These are phyloP conservation scores for Colletotrichum horii DNA, from an alignment of 2,329 filamentous ascomycete species.

Conservation along the genomic window DNA sequence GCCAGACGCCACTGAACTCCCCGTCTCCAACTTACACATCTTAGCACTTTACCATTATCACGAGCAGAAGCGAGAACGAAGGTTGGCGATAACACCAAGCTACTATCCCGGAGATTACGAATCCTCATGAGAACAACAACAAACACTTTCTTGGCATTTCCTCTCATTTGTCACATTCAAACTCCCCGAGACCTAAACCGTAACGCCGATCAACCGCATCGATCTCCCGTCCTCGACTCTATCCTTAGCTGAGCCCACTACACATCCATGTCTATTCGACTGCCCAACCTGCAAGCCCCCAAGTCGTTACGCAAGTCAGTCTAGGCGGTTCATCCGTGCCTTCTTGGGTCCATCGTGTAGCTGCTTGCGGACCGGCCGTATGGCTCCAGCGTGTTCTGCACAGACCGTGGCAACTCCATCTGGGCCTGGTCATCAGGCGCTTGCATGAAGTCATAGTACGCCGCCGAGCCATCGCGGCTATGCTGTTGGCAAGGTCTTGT, in stretches of 20 bases:
- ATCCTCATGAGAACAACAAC: background rate
- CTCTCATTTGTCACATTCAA: background rate
- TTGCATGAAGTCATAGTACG: slow-evolving; percentile 13
- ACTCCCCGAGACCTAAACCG: background rate
- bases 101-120: background rate
- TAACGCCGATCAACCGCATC: background rate
- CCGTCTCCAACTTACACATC: background rate
- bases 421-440: background rate
- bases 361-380: background rate
- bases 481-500: background rate
- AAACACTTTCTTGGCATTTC: background rate
- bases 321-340: background rate
- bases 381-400: background rate
- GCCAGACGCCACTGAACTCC: background rate
- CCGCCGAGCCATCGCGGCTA: background rate
- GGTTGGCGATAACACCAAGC: background rate
- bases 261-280: background rate
- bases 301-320: background rate
- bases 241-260: background rate
- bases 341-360: background rate
- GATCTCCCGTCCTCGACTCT: background rate
- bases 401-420: slow-evolving; percentile 6
- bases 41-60: background rate
- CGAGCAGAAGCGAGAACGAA: background rate
- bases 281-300: background rate